These are phyloP conservation scores for Phaseolus lunatus DNA, from an alignment of 306 rosid species.

Conservation along the genomic window DNA sequence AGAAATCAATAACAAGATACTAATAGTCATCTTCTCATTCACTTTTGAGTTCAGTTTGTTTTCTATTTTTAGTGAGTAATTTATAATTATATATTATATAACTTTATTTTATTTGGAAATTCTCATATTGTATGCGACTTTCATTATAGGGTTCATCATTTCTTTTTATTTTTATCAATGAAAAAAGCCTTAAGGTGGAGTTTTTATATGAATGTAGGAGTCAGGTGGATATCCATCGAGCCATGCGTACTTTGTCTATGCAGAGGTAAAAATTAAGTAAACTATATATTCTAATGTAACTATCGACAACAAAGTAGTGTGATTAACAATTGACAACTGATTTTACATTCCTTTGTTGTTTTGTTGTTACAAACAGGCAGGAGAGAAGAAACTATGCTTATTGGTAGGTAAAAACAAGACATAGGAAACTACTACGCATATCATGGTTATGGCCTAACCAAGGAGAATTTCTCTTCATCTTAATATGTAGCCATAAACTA, in stretches of 20 bases:
- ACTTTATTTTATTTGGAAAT: too few species aligned
- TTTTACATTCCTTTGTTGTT: neutral
- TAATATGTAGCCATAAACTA: neutral
- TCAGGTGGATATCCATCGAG: too few species aligned
- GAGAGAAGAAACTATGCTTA: too few species aligned
- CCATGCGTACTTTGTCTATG: neutral
- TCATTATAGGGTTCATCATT: too few species aligned
- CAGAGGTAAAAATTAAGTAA: neutral
- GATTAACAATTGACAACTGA: neutral
- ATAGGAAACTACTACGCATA: neutral
- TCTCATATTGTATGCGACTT: too few species aligned
- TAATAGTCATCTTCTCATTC: neutral
- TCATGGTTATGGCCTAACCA: neutral
- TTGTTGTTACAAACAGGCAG: neutral
- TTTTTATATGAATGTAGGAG: neutral
- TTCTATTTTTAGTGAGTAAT: too few species aligned
- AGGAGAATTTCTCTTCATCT: neutral
- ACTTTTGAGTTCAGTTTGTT: neutral
- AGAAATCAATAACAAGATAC: neutral
- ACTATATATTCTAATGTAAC: neutral
- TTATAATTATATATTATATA: neutral
- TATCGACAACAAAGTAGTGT: neutral
- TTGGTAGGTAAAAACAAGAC: too few species aligned
- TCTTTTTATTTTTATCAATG: too few species aligned
- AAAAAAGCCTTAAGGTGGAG: neutral